Percentiles rank a stretch among this genome's conserved stretches.
Evolutionary conservation across 1,284 basidiomycete species (phyloP).

Genomic region (Neonothopanus nambi): DNA sequence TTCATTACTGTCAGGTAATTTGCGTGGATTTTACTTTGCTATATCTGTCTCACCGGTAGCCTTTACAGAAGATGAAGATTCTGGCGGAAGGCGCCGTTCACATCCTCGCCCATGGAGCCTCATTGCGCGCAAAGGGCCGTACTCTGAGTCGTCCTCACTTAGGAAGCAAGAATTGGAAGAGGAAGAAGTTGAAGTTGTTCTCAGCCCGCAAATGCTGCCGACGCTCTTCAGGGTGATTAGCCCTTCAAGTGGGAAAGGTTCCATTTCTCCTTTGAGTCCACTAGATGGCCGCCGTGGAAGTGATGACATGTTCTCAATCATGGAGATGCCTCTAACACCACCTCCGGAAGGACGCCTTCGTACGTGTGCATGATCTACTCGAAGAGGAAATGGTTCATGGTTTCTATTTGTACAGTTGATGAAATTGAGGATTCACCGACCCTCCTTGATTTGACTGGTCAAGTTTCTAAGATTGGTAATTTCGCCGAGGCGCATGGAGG

Average conservation of each 20-base stretch:
- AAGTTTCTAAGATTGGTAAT: conserved; percentile 30
- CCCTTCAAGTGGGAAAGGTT: neutral
- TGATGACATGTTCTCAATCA: conserved; percentile 1
- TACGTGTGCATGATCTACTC: conserved; percentile 1
- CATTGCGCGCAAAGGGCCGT: conserved; percentile 35
- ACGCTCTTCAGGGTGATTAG: conserved; percentile 23
- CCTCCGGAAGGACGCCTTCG: conserved; percentile 18
- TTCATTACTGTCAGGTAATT: neutral
- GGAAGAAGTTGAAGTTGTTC: conserved; percentile 22
- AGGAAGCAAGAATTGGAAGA: conserved; percentile 26
- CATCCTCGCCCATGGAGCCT: conserved; percentile 39
- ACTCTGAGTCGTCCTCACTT: conserved; percentile 37
- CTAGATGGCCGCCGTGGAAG: neutral
- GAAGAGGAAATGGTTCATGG: neutral
- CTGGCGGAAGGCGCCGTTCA: conserved; percentile 25
- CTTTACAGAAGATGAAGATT: neutral
- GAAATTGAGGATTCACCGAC: neutral
- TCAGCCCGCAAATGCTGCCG: conserved; percentile 33
- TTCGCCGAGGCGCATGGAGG: conserved; percentile 43
- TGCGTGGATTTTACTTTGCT: neutral
- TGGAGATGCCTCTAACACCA: conserved; percentile 20
- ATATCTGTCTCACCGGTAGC: neutral
- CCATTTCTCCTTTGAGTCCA: conserved; percentile 21
- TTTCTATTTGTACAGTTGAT: neutral
- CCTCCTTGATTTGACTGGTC: conserved; percentile 37